Evolutionary conservation across 257 asterid species (phyloP).

Genomic region (Capsicum chinense): DNA sequence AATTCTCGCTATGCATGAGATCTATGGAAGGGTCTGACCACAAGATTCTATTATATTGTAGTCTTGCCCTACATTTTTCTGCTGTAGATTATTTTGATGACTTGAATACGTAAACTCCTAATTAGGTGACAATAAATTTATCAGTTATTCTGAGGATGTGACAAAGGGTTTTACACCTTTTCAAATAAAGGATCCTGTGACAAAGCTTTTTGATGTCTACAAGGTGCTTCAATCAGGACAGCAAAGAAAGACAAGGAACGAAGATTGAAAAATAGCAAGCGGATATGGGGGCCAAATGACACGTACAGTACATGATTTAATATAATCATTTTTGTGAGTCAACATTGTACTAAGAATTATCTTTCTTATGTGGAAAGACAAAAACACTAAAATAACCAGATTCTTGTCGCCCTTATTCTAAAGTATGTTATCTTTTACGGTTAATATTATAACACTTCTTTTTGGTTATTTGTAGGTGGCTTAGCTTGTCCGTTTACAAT

Average conservation of each 20-base stretch:
- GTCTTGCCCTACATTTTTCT: too few species aligned
- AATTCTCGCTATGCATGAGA: too few species aligned
- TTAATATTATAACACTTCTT: background rate
- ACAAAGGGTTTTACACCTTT: background rate
- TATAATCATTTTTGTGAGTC: conserved; percentile 27
- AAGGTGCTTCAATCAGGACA: background rate
- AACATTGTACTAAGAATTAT: conserved; percentile 28
- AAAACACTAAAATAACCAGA: background rate
- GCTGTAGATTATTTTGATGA: too few species aligned
- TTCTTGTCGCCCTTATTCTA: background rate
- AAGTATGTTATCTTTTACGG: background rate
- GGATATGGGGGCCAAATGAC: conserved; percentile 31
- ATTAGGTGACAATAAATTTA: too few species aligned
- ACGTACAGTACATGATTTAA: background rate
- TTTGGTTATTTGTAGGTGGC: background rate
- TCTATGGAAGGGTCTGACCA: too few species aligned
- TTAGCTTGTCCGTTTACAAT: background rate
- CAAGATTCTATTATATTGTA: too few species aligned
- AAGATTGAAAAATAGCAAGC: conserved; percentile 5
- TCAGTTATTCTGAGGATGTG: too few species aligned
- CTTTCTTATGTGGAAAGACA: conserved; percentile 33
- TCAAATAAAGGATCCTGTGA: background rate
- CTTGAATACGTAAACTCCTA: too few species aligned
- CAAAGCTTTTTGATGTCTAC: background rate
- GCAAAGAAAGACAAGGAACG: background rate